A percentile compares a stretch with the other conserved stretches of the same genome.
phyloP scores from a whole-genome alignment of 2,329 filamentous ascomycete genomes.

The Uncinocarpus reesii region DNA sequence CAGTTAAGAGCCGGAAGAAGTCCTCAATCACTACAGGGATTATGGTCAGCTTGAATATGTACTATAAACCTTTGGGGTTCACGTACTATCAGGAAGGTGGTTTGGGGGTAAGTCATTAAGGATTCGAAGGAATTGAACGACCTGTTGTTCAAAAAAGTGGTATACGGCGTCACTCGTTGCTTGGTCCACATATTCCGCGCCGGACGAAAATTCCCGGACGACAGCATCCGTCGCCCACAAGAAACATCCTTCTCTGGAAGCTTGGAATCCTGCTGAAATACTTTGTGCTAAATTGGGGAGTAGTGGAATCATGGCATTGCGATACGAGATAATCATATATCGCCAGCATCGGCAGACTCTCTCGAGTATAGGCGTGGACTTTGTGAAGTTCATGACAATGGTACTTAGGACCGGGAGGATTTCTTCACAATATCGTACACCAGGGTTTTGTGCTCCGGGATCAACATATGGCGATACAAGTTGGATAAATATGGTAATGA shows the following conservation, averaged over 20 bases:
- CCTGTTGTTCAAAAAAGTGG: slow-evolving; percentile 87
- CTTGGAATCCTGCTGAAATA: slow-evolving; percentile 71
- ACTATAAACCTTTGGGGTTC: slow-evolving; percentile 9
- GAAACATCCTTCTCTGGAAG: slow-evolving; percentile 87
- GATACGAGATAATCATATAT: slow-evolving; percentile 92
- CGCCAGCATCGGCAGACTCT: slow-evolving; percentile 91
- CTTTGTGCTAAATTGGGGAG: slow-evolving; percentile 79
- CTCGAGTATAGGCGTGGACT: slow-evolving; percentile 82
- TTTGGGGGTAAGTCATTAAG: slow-evolving; percentile 71
- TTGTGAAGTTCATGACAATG: slow-evolving; percentile 77
- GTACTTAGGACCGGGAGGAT: slow-evolving; percentile 79
- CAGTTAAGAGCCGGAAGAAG: slow-evolving; percentile 86
- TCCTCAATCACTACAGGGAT: slow-evolving; percentile 65
- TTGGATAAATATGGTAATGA: slow-evolving; percentile 85
- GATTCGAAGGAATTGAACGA: slow-evolving; percentile 76
- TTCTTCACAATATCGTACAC: slow-evolving; percentile 92
- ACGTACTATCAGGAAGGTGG: slow-evolving; percentile 60
- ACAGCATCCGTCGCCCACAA: slow-evolving; percentile 97
- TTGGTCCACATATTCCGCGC: slow-evolving; percentile 71
- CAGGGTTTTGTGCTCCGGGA: slow-evolving; percentile 66
- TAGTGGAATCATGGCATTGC: slow-evolving; percentile 75
- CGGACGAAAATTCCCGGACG: slow-evolving; percentile 87
- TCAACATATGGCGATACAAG: slow-evolving; percentile 63
- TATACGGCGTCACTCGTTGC: slow-evolving; percentile 82
- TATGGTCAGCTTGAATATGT: slow-evolving; percentile 7